These are phyloP conservation scores for Lojkania enalia DNA, from an alignment of 2,329 filamentous ascomycete species.

Conservation along the genomic window DNA sequence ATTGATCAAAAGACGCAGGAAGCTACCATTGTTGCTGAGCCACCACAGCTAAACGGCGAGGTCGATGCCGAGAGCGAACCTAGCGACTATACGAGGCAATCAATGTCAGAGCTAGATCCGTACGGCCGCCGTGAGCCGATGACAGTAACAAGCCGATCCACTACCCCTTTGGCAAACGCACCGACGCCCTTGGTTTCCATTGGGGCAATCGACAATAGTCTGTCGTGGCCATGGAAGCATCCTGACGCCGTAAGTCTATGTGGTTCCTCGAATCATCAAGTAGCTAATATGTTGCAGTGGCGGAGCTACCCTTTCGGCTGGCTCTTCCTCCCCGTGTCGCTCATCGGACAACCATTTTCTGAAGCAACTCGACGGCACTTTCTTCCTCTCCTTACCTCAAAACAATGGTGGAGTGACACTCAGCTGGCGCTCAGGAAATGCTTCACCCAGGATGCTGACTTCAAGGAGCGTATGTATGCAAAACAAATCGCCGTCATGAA, in stretches of 20 bases:
- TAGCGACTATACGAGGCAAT: constrained; percentile 63
- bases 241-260: constrained; percentile 72
- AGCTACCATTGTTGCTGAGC: constrained; percentile 85
- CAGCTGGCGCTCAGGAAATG: constrained; percentile 82
- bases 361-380: constrained; percentile 93
- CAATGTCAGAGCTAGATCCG: constrained; percentile 60
- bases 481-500: constrained; percentile 99
- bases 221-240: constrained; percentile 99
- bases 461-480: constrained; percentile 99
- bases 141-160: constrained; percentile 67
- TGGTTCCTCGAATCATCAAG: neutral
- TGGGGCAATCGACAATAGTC: constrained; percentile 94
- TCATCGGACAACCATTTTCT: constrained; percentile 95
- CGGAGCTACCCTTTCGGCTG: constrained; percentile 95
- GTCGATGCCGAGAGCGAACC: constrained; percentile 49
- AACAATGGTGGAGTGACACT: constrained; percentile 95
- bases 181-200: constrained; percentile 68
- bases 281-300: constrained; percentile 53
- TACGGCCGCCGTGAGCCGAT: constrained; percentile 84
- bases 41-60: constrained; percentile 65
- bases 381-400: constrained; percentile 90
- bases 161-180: constrained; percentile 57
- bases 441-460: constrained; percentile 91
- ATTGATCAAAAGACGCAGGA: constrained; percentile 83
- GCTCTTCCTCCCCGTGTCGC: constrained; percentile 94